Evolutionary conservation across 2,329 filamentous ascomycete genomes (phyloP).

Genomic region (Sordariomycetes sp.): DNA sequence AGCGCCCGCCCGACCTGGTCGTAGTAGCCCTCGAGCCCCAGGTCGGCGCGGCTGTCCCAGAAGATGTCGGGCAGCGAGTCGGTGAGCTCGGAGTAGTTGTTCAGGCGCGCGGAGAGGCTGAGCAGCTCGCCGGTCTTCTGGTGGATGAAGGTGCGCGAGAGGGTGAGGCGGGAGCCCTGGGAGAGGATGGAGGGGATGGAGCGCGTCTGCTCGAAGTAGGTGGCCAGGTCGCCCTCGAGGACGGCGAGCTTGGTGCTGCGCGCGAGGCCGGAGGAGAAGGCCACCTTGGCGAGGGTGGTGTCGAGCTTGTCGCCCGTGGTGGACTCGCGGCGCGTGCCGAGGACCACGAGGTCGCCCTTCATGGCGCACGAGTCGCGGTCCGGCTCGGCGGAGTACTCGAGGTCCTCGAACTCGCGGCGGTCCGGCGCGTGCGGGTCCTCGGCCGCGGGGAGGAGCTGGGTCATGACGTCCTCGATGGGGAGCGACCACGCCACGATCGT

Average conservation of each 20-base stretch:
- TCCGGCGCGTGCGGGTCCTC: constrained; percentile 59
- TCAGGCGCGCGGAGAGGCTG: constrained; percentile 80
- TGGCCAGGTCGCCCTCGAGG: constrained; percentile 69
- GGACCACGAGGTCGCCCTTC: constrained; percentile 76
- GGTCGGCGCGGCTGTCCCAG: constrained; percentile 84
- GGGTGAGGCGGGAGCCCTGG: constrained; percentile 35
- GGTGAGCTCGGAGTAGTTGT: constrained; percentile 93
- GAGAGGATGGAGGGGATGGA: constrained; percentile 72
- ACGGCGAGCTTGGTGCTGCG: constrained; percentile 90
- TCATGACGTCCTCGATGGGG: constrained; percentile 64
- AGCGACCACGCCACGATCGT: constrained; percentile 90
- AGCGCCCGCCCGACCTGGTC: constrained; percentile 84
- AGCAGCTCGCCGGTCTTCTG: constrained; percentile 90
- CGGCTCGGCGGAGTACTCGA: constrained; percentile 75
- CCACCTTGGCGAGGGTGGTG: constrained; percentile 79
- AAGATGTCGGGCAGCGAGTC: constrained; percentile 93
- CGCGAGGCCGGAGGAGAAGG: constrained; percentile 89
- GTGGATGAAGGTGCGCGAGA: constrained; percentile 65
- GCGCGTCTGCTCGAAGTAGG: constrained; percentile 80
- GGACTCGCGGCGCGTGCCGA: constrained; percentile 58
- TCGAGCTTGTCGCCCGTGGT: constrained; percentile 21
- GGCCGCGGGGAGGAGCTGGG: constrained; percentile 65
- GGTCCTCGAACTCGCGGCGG: constrained; percentile 73
- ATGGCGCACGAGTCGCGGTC: constrained; percentile 65
- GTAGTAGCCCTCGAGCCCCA: constrained; percentile 89